These are phyloP conservation scores for Diutina mesorugosa DNA, from an alignment of 1,139 yeast species.

Conservation along the genomic window DNA sequence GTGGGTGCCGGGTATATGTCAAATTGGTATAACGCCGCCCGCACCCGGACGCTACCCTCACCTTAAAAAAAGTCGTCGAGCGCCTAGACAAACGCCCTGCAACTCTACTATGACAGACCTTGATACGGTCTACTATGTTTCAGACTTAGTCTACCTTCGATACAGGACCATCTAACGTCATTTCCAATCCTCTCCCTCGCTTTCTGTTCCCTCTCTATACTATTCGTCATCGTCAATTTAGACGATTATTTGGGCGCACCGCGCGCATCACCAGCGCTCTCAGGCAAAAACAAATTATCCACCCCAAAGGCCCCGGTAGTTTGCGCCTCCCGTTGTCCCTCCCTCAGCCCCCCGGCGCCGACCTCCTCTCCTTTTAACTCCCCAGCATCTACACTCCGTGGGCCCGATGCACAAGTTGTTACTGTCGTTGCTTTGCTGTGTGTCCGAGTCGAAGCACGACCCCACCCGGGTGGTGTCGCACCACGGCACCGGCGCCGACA, in stretches of 20 bases:
- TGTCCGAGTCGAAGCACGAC: slow-evolving; percentile 14
- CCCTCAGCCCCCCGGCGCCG: not conserved
- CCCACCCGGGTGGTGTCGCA: slow-evolving; percentile 3
- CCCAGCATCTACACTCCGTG: not conserved
- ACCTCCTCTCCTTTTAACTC: not conserved
- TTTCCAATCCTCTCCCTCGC: not conserved
- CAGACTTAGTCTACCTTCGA: too few relatives aligned
- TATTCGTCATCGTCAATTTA: not conserved
- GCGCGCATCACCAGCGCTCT: not conserved
- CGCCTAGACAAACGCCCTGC: too few relatives aligned
- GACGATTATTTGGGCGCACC: not conserved
- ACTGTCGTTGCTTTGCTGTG: slow-evolving; percentile 28
- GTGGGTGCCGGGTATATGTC: not conserved
- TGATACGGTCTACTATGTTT: too few relatives aligned
- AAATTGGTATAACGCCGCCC: not conserved
- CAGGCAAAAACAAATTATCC: not conserved
- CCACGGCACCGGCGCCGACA: slow-evolving; percentile 3
- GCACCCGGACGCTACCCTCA: not conserved
- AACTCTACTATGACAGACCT: too few relatives aligned
- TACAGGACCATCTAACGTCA: too few relatives aligned
- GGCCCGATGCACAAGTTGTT: slow-evolving; percentile 4
- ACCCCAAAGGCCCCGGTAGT: not conserved
- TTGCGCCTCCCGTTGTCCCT: not conserved
- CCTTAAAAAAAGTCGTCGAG: not conserved
- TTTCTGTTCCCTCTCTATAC: not conserved